Percentiles rank a stretch among this genome's conserved stretches.
These are phyloP conservation scores for Triticum timopheevii DNA, from an alignment of 176 grass and related monocot species.

Conservation along the genomic window DNA sequence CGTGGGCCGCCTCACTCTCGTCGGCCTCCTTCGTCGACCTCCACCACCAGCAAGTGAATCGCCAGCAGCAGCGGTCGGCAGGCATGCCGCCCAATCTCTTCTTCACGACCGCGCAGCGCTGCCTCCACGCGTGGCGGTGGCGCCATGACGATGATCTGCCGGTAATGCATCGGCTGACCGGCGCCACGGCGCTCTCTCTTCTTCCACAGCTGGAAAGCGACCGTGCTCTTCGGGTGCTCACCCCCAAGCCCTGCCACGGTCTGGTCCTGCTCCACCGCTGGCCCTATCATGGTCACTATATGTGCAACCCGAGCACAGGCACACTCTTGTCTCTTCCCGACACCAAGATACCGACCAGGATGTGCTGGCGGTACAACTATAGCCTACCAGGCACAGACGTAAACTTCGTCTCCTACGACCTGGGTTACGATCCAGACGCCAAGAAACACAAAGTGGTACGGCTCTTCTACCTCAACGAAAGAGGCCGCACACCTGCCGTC, in stretches of 20 bases:
- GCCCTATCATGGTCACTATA: background rate
- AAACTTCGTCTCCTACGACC: background rate
- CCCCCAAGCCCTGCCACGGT: background rate
- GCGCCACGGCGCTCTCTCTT: background rate
- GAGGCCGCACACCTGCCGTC: background rate
- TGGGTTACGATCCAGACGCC: background rate
- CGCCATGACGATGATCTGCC: background rate
- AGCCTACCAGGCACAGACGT: accelerated
- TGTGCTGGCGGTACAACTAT: background rate
- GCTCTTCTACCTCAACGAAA: background rate
- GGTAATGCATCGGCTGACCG: background rate
- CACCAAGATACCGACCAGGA: background rate
- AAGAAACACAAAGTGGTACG: background rate
- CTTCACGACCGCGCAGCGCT: background rate
- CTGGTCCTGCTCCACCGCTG: background rate
- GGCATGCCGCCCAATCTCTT: background rate
- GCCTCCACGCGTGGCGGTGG: background rate
- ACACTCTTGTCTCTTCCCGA: no score
- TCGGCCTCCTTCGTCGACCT: background rate
- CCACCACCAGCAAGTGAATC: background rate
- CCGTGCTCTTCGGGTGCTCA: background rate
- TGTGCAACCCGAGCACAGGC: background rate
- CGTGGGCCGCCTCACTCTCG: background rate
- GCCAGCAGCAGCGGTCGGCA: background rate
- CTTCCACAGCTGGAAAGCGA: background rate